Base-by-base conservation (phyloP, 164 flowering plant species). In the Malania oleifera region DNA sequence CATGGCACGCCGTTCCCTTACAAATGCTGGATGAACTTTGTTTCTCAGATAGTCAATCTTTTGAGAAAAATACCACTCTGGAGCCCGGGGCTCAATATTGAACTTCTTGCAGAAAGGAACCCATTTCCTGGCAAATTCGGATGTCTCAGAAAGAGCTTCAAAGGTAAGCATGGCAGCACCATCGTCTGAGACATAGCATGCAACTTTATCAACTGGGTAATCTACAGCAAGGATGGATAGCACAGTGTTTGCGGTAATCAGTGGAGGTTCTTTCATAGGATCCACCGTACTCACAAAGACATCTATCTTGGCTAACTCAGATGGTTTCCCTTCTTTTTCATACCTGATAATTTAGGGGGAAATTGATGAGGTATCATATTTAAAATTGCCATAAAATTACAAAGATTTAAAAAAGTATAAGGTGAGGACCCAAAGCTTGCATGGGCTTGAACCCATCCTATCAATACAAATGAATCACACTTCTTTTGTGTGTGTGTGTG, bases 171-270 rank as follows among this genome's bases (percentile, higher is more conserved):
- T 80, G 43, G 83, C 74, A 28, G 84, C 82, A 50, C 82, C 84
- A 74, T 82, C 87, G 67, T 82, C 87, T 37, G 84, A 82, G 29
- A 82, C 82, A 50, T 80, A 82, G 67, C 84, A 80, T 13, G 82
- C 69, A 39, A 83, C 81, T 61, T 83, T 83, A 26, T 83, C 85
- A 20, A 81, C 83, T 24, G 85, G 88, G 65, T 83, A 83, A 66
- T 82, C 87, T 45, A 77, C 77, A 1, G 82, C 76, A 43, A 82
- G 78, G 40, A 80, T 77, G 26, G 84, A 80, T 5, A 82, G 72
- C 29, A 82, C 82, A 10, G 86, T 82, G 64, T 82, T 82, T 50
- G 83, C 83, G 0, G 81, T 79, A 37, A 79, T 75, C 22, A 81
- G 65, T n/a, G 86, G 86, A 46, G 86, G 85, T 59, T 81, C 85